Conservation (phyloP, 2,329 filamentous ascomycete species). For the Fusarium nematophilum region DNA sequence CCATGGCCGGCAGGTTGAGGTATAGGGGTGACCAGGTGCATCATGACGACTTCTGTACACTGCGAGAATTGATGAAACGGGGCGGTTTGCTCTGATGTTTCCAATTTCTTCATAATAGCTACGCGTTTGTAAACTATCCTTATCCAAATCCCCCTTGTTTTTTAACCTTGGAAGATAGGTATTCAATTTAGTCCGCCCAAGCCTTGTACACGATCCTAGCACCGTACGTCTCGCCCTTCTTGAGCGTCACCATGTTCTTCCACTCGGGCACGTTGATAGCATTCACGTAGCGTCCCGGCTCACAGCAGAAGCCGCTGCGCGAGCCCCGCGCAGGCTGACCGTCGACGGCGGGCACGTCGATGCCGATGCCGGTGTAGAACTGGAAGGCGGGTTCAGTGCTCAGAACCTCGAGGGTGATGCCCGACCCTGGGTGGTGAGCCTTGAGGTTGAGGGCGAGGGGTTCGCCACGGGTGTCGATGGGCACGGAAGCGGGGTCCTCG, state of each 20-base stretch:
- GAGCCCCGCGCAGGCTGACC: constrained; percentile 71
- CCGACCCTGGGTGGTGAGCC: constrained; percentile 78
- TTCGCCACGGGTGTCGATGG: constrained; percentile 72
- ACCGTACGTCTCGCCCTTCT: constrained; percentile 87
- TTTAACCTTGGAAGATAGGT: neutral
- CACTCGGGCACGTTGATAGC: constrained; percentile 85
- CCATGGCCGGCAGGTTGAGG: neutral
- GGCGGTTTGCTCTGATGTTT: constrained; percentile 9
- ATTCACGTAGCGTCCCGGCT: constrained; percentile 92
- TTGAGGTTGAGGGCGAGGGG: constrained; percentile 75
- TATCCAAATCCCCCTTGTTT: constrained; percentile 13
- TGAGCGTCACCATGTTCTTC: constrained; percentile 81
- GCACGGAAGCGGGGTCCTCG: constrained; percentile 67
- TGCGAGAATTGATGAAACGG: constrained; percentile 6
- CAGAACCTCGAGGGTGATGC: constrained; percentile 84
- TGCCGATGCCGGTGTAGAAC: constrained; percentile 92
- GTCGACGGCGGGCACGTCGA: constrained; percentile 78
- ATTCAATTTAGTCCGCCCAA: constrained; percentile 72
- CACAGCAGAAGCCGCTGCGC: constrained; percentile 87
- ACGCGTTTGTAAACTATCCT: constrained; percentile 15
- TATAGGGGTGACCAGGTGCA: constrained; percentile 18
- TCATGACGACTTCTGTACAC: constrained; percentile 34
- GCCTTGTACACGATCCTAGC: constrained; percentile 84
- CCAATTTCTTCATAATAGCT: constrained; percentile 20
- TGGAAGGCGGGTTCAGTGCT: constrained; percentile 97